Evolutionary conservation across 2,329 filamentous ascomycete species (phyloP).

Genomic region (Nemania sp.): DNA sequence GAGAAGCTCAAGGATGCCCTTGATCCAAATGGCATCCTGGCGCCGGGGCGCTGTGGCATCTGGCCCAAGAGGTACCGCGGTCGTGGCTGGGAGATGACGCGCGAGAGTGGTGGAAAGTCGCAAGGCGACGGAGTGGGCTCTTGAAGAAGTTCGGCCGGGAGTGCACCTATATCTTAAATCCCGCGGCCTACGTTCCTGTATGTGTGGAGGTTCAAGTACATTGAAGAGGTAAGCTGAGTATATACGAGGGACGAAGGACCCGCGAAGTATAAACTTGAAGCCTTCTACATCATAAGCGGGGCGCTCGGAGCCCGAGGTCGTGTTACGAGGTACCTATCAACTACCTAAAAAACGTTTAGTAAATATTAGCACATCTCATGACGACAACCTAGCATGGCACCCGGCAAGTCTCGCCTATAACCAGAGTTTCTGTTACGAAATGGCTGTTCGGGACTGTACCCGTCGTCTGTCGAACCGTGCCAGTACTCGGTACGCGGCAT

Average conservation of each 20-base stretch:
- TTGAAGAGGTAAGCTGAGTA: no score
- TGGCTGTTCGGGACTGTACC: conserved; percentile 9
- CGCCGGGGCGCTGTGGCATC: conserved; percentile 41
- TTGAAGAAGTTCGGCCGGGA: no score
- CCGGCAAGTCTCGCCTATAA: conserved; percentile 1
- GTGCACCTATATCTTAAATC: no score
- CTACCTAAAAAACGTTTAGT: neutral
- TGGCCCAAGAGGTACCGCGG: conserved; percentile 42
- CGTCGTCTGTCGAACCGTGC: neutral
- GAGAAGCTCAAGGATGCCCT: conserved; percentile 49
- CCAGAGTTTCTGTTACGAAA: conserved; percentile 30
- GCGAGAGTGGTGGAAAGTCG: conserved; percentile 37
- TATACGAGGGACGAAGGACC: no score
- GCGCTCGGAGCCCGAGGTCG: no score
- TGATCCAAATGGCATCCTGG: conserved; percentile 45
- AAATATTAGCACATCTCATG: conserved; percentile 22
- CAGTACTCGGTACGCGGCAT: neutral
- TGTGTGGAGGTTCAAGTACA: no score
- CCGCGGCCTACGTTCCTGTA: no score
- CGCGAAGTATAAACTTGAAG: no score
- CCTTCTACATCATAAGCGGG: no score
- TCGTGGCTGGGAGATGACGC: conserved; percentile 45
- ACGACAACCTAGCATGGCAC: neutral
- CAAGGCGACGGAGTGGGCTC: conserved; percentile 40
- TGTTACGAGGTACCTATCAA: no score